Percentiles rank a stretch among this genome's conserved stretches.
Conservation (phyloP, 139 green algal genomes). For the Edaphochlamys debaryana region DNA sequence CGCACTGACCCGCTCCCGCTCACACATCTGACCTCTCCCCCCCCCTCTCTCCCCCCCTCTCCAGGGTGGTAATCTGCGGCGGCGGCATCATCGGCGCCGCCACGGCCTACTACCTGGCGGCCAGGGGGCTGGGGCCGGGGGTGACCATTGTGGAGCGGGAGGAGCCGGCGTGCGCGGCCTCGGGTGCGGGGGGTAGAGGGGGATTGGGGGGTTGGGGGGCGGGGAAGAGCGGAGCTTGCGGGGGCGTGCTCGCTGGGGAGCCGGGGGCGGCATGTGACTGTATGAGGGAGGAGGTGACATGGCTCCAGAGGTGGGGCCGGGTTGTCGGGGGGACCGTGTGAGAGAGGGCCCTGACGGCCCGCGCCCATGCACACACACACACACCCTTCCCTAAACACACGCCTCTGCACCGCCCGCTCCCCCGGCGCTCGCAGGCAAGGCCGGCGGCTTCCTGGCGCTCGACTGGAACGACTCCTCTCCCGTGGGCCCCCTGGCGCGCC, state of each 20-base stretch:
- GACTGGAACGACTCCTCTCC: constrained; percentile 75
- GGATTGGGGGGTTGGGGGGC: neutral
- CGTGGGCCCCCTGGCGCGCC: constrained; percentile 63
- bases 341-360: no score
- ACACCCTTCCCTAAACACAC: no score
- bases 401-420: neutral
- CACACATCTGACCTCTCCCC: no score
- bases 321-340: no score
- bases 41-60: neutral
- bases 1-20: no score
- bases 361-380: no score
- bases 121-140: neutral
- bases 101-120: constrained; percentile 76
- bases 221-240: no score
- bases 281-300: no score
- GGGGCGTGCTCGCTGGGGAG: no score
- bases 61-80: constrained; percentile 76
- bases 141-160: constrained; percentile 72
- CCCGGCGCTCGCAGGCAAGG: constrained; percentile 69
- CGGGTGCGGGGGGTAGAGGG: constrained; percentile 46
- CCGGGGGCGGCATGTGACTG: no score
- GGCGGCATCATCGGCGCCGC: constrained; percentile 80
- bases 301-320: no score
- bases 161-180: constrained; percentile 69
- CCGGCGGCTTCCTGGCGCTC: constrained; percentile 82